These are phyloP conservation scores for Ophiostoma australiae DNA, from an alignment of 2,329 filamentous ascomycete genomes.

Conservation along the genomic window DNA sequence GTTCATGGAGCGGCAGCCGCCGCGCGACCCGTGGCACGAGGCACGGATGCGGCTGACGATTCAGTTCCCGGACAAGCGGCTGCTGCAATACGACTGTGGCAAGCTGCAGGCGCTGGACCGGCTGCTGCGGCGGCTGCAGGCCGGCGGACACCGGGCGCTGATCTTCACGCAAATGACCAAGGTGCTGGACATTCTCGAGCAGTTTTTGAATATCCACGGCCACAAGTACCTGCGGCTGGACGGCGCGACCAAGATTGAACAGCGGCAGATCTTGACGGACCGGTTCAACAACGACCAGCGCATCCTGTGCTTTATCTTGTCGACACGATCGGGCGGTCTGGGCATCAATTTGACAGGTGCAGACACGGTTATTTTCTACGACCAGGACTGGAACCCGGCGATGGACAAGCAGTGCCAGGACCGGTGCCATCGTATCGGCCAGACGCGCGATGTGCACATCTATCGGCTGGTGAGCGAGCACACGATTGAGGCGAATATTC, in stretches of 20 bases:
- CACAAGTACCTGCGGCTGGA: conserved; percentile 95
- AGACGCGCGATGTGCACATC: conserved; percentile 96
- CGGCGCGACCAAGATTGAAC: conserved; percentile 92
- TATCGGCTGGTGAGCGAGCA: conserved; percentile 90
- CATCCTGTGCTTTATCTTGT: conserved; percentile 92
- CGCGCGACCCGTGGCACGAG: conserved; percentile 83
- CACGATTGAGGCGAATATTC: conserved; percentile 96
- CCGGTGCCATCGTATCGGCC: conserved; percentile 91
- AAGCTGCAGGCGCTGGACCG: conserved; percentile 88
- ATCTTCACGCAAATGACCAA: conserved; percentile 99
- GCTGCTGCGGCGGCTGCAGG: conserved; percentile 78
- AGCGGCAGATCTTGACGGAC: conserved; percentile 90
- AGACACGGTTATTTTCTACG: conserved; percentile 97
- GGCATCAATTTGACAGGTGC: conserved; percentile 96
- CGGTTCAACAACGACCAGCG: conserved; percentile 93
- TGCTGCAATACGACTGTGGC: conserved; percentile 97
- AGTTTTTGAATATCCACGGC: conserved; percentile 95
- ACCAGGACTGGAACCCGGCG: conserved; percentile 97
- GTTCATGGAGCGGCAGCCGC: conserved; percentile 52
- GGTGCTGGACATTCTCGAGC: conserved; percentile 93
- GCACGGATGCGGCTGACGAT: conserved; percentile 88
- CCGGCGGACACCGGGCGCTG: conserved; percentile 83
- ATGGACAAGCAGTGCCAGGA: conserved; percentile 99
- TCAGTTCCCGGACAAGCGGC: conserved; percentile 90
- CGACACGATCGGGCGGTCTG: conserved; percentile 85